Evolutionary conservation across 2,329 filamentous ascomycete genomes (phyloP), one percentile per base, ranked within the genome.

Genomic region (Pseudocercospora macadamiae): DNA sequence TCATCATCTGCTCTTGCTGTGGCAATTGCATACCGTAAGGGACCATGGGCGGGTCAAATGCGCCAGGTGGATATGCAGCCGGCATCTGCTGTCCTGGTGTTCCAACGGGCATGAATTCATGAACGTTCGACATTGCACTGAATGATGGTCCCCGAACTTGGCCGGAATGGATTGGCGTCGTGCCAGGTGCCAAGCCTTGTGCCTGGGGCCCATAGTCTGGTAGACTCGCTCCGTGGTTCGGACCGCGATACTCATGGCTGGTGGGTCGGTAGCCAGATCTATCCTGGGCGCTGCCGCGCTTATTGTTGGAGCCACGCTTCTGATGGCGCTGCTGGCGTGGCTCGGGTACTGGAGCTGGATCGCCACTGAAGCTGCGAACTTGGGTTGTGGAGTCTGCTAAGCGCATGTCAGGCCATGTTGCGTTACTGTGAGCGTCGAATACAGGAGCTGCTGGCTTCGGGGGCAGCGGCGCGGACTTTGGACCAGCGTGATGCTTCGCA

Each of bases 241-340:
- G 21, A 26, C 49, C 23, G 21, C 48, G 32, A 12, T 54, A 58
- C 10, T 34, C 28, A 25, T 48, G 23, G 8, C n/a, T n/a, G n/a
- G 21, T 39, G 26, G 55, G 42, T n/a, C 34, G 49, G 26, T 37
- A 49, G 14, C 14, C 26, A 19, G 39, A 32, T 25, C 26, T 52
- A 16, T 60, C 52, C 12, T 42, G 19, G 19, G 45, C 28, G 26
- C 45, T 49, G 37, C 45, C 36, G 47, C 52, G 52, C 57, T 55
- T 60, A 36, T 48, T 54, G 52, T 34, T 44, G 30, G 57, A 44
- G 16, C 47, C 58, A 30, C 58, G 58, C 49, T 48, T 57, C 25
- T 36, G 42, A 34, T 39, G 28, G 34, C 37, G 47, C 51, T 25
- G 34, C 34, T 39, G 32, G 32, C 51, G 51, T 14, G 39, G 51